Evolutionary conservation across 2,329 filamentous ascomycete genomes (phyloP).

Genomic region (Cladosporium velox): DNA sequence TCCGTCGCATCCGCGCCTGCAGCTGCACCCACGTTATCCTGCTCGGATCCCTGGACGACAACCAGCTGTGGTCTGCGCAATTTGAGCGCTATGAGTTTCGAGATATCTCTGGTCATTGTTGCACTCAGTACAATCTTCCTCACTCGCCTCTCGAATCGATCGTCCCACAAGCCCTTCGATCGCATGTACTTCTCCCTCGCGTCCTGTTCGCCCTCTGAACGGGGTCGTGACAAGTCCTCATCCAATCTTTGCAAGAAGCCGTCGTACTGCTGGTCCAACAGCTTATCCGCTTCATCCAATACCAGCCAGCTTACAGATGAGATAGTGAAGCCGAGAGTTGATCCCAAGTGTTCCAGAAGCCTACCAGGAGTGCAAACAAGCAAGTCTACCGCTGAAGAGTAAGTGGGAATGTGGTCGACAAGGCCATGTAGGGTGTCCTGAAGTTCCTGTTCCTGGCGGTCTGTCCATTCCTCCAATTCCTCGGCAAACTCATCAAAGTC

Average conservation of each 20-base stretch:
- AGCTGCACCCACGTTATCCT: conserved; percentile 39
- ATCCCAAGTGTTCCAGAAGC: conserved; percentile 84
- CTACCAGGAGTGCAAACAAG: conserved; percentile 90
- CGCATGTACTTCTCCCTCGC: conserved; percentile 31
- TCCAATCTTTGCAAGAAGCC: conserved; percentile 34
- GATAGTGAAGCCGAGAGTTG: conserved; percentile 79
- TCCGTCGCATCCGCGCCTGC: conserved; percentile 22
- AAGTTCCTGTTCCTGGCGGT: conserved; percentile 33
- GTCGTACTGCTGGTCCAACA: conserved; percentile 68
- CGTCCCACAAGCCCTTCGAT: conserved; percentile 38
- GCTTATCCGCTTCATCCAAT: conserved; percentile 90
- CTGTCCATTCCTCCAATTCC: conserved; percentile 23
- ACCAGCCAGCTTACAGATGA: conserved; percentile 82
- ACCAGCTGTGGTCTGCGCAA: conserved; percentile 75
- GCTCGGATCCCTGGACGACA: conserved; percentile 62
- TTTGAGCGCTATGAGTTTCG: conserved; percentile 72
- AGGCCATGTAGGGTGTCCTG: conserved; percentile 47
- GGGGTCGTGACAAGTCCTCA: conserved; percentile 26
- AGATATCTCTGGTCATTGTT: conserved; percentile 86
- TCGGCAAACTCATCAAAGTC: conserved; percentile 32
- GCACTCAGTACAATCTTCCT: conserved; percentile 87
- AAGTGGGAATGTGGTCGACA: conserved; percentile 64
- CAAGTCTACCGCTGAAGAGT: conserved; percentile 76
- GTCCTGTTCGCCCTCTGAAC: conserved; percentile 29
- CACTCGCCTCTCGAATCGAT: conserved; percentile 49